Conservation (phyloP, 208 protist species). For the Wallacemonas sp. region DNA sequence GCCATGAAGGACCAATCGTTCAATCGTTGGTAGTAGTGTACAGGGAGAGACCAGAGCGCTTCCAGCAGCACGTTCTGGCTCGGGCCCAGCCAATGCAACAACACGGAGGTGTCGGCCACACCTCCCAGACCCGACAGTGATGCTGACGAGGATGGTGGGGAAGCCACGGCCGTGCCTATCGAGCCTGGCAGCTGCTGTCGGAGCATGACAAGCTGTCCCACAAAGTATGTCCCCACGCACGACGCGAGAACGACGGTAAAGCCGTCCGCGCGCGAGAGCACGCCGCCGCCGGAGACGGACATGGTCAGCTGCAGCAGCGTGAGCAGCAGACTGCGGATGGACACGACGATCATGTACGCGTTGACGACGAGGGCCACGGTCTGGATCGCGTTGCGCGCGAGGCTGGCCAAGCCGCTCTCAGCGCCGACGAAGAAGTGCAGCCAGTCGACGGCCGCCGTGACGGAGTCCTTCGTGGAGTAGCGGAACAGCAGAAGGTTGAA, state of each 20-base stretch:
- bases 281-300: conserved; percentile 44
- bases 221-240: conserved; percentile 70
- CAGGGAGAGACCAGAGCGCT: conserved; percentile 47
- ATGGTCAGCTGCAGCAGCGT: conserved; percentile 72
- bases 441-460: conserved; percentile 48
- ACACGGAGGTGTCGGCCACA: background rate
- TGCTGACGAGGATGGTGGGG: conserved; percentile 13
- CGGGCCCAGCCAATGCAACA: conserved; percentile 17
- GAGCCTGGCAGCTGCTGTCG: conserved; percentile 40
- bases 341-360: conserved; percentile 61
- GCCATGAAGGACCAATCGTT: conserved; percentile 70
- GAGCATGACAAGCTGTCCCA: conserved; percentile 72
- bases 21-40: conserved; percentile 70
- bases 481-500: conserved; percentile 40
- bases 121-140: background rate
- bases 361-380: conserved; percentile 67
- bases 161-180: background rate
- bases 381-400: conserved; percentile 31
- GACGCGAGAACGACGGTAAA: conserved; percentile 61
- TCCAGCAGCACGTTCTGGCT: conserved; percentile 33
- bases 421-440: conserved; percentile 15
- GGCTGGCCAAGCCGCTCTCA: conserved; percentile 18
- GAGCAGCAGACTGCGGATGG: conserved; percentile 79
- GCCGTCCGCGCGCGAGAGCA: conserved; percentile 52
- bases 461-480: conserved; percentile 51